Conservation (phyloP, 2,329 filamentous ascomycete species). For the Talaromyces sp. region DNA sequence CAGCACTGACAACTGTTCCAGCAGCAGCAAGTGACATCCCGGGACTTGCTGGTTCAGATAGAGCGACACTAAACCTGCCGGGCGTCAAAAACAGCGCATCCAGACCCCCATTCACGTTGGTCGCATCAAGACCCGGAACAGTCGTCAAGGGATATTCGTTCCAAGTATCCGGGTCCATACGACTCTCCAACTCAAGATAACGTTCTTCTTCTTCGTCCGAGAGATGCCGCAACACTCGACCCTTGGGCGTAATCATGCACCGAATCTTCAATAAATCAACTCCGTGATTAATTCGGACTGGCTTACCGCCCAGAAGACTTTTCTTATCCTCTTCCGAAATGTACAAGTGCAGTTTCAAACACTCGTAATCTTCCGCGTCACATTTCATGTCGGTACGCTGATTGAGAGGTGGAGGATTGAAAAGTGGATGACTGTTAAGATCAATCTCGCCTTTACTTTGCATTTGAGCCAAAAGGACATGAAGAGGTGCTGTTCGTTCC, state of each 20-base stretch:
- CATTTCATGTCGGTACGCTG: conserved; percentile 42
- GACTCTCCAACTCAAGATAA: conserved; percentile 42
- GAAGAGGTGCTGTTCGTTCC: conserved; percentile 36
- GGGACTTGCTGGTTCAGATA: conserved; percentile 28
- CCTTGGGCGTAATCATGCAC: conserved; percentile 43
- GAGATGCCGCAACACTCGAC: conserved; percentile 42
- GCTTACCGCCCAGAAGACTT: conserved; percentile 37
- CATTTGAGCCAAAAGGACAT: conserved; percentile 35
- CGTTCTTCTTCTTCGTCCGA: conserved; percentile 43
- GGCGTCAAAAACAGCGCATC: conserved; percentile 42
- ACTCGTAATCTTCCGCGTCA: conserved; percentile 35
- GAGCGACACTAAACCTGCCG: conserved; percentile 42
- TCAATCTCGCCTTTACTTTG: conserved; percentile 34
- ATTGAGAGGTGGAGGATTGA: conserved; percentile 38
- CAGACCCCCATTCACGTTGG: conserved; percentile 41
- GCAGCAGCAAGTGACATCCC: conserved; percentile 7
- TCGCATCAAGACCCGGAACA: conserved; percentile 37
- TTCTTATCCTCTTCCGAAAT: conserved; percentile 41
- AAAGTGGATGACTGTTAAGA: conserved; percentile 35
- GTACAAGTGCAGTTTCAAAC: conserved; percentile 35
- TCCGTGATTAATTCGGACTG: conserved; percentile 35
- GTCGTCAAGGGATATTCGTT: conserved; percentile 36
- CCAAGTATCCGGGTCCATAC: conserved; percentile 25
- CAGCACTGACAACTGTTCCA: conserved; percentile 18
- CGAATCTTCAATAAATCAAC: conserved; percentile 36